Evolutionary conservation across 2,329 filamentous ascomycete species (phyloP).

Genomic region (Claviceps capensis): DNA sequence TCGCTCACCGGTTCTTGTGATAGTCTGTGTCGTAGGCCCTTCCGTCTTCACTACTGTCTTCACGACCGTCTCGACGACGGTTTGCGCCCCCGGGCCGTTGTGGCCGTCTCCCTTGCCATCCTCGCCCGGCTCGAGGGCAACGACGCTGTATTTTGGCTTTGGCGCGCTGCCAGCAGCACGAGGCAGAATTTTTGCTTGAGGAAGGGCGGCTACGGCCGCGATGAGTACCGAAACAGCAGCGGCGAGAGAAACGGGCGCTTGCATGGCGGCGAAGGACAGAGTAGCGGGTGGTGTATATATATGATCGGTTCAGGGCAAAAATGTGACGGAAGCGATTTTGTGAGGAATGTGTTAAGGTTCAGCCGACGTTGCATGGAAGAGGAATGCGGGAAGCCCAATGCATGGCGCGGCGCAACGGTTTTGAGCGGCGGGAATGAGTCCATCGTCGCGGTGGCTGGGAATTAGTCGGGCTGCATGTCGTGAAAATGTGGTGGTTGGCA

Average conservation of each 20-base stretch:
- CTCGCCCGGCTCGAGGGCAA: constrained; percentile 23
- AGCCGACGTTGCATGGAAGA: not conserved
- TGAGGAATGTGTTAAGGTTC: not conserved
- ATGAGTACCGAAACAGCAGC: constrained; percentile 17
- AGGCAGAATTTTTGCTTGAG: constrained; percentile 12
- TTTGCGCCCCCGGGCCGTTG: constrained; percentile 7
- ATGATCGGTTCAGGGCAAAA: not conserved
- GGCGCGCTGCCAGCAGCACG: constrained; percentile 10
- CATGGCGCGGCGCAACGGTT: not conserved
- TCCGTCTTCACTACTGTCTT: constrained; percentile 17
- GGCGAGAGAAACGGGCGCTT: constrained; percentile 15
- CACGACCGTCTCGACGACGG: constrained; percentile 17
- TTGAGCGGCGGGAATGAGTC: not conserved
- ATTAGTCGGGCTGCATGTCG: not conserved
- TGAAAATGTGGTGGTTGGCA: constrained; percentile 5
- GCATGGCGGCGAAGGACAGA: constrained; percentile 15
- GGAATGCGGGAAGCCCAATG: not conserved
- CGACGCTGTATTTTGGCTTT: constrained; percentile 25
- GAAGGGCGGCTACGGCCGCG: constrained; percentile 15
- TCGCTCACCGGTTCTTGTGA: constrained; percentile 12
- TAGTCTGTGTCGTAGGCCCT: constrained; percentile 11
- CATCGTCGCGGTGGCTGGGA: constrained; percentile 6
- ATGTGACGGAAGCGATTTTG: too few relatives aligned
- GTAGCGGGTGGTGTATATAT: too few relatives aligned
- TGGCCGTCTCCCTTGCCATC: constrained; percentile 7